Evolutionary conservation across 257 asterid species (phyloP).

Genomic region (Salvia hispanica): DNA sequence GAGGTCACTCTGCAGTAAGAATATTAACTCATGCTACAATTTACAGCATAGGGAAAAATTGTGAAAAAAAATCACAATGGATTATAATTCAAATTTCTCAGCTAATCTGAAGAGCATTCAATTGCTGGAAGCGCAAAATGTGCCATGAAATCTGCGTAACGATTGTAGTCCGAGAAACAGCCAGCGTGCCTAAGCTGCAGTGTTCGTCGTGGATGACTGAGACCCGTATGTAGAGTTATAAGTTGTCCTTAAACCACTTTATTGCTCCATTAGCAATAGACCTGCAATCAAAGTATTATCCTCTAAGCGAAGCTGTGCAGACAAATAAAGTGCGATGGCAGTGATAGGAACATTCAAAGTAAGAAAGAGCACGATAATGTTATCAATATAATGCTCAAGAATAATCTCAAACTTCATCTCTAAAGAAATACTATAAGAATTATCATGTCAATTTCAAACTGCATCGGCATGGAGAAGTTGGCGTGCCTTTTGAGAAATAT

Average conservation of each 20-base stretch:
- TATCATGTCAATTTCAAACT: background rate
- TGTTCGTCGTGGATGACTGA: background rate
- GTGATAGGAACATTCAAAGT: background rate
- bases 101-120: slow-evolving; percentile 25
- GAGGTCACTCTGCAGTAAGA: slow-evolving; percentile 28
- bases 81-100: slow-evolving; percentile 31
- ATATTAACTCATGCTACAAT: slow-evolving; percentile 40
- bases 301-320: background rate
- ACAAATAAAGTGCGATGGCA: slow-evolving; percentile 6
- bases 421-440: background rate
- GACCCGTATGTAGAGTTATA: slow-evolving; percentile 35
- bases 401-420: background rate
- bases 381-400: background rate
- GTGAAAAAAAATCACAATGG: slow-evolving; percentile 35
- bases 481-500: background rate
- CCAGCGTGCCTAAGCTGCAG: slow-evolving; percentile 9
- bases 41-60: slow-evolving; percentile 36
- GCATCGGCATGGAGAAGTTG: background rate
- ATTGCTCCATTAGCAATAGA: slow-evolving; percentile 67
- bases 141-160: slow-evolving; percentile 18
- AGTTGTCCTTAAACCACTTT: slow-evolving; percentile 77
- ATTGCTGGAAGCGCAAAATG: slow-evolving; percentile 6
- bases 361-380: too few relatives aligned
- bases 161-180: slow-evolving; percentile 14
- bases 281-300: slow-evolving; percentile 45